Percentiles rank a stretch among this genome's conserved stretches.
Evolutionary conservation across 495 filamentous ascomycete species (phyloP).

Genomic region (Staphylotrichum tortipilum): DNA sequence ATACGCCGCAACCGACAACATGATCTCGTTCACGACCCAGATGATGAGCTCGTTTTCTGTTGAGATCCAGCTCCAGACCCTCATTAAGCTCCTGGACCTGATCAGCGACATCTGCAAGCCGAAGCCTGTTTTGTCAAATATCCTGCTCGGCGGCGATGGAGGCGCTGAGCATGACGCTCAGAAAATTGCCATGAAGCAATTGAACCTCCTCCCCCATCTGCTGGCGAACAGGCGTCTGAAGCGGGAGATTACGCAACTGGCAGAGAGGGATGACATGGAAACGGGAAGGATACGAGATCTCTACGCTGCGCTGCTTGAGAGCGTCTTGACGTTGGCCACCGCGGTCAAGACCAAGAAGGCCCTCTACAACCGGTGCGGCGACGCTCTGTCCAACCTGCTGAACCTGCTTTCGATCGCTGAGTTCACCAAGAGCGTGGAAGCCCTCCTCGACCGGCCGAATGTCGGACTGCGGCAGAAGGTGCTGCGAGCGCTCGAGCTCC

Average conservation of each 20-base stretch:
- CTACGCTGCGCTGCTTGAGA: slow-evolving; percentile 64
- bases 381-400: slow-evolving; percentile 64
- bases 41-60: slow-evolving; percentile 49
- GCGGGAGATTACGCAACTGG: slow-evolving; percentile 38
- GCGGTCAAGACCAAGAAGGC: slow-evolving; percentile 50
- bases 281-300: slow-evolving; percentile 52
- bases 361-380: slow-evolving; percentile 54
- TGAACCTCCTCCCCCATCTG: slow-evolving; percentile 49
- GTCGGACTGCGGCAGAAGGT: slow-evolving; percentile 68
- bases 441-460: slow-evolving; percentile 62
- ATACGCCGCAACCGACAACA: slow-evolving; percentile 47
- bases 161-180: slow-evolving; percentile 48
- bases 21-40: slow-evolving; percentile 45
- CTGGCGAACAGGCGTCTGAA: slow-evolving; percentile 43
- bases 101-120: slow-evolving; percentile 63
- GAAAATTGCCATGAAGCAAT: slow-evolving; percentile 52
- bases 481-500: slow-evolving; percentile 65
- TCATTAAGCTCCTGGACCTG: slow-evolving; percentile 62
- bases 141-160: slow-evolving; percentile 60
- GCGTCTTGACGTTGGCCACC: slow-evolving; percentile 53
- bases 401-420: slow-evolving; percentile 71
- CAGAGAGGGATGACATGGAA: slow-evolving; percentile 49
- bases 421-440: slow-evolving; percentile 75
- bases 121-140: slow-evolving; percentile 56
- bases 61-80: slow-evolving; percentile 59